phyloP scores from a whole-genome alignment of 129 eudicot genomes.

The Centella asiatica region DNA sequence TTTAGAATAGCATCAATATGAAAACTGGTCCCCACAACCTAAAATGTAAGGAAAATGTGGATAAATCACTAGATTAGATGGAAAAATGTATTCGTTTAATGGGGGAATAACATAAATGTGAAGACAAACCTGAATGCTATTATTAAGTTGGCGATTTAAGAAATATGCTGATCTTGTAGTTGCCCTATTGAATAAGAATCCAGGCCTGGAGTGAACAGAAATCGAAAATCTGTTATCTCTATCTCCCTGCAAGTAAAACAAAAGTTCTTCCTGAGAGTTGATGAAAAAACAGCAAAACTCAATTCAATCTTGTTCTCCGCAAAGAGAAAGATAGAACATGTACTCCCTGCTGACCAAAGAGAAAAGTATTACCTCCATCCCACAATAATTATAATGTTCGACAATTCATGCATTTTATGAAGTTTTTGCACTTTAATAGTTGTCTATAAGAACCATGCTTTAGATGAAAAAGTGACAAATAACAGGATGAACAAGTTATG shows the following conservation, averaged over 20 bases:
- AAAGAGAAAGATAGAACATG: neutral
- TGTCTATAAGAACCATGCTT: no score
- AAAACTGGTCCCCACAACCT: neutral
- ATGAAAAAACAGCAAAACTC: constrained; percentile 15
- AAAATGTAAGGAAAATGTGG: neutral
- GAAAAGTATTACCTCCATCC: neutral
- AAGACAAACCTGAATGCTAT: constrained; percentile 71
- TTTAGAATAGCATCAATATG: neutral
- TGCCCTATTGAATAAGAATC: constrained; percentile 63
- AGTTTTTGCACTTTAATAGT: no score
- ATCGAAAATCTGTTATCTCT: constrained; percentile 63
- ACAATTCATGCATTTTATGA: no score
- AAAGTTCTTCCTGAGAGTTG: constrained; percentile 1
- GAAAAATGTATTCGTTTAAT: neutral
- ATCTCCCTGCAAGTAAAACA: constrained; percentile 56
- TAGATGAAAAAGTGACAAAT: no score
- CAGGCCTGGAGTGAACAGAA: constrained; percentile 90
- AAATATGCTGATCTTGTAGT: constrained; percentile 74
- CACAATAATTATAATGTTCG: no score
- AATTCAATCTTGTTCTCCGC: neutral
- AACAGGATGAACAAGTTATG: no score
- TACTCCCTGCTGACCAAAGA: neutral
- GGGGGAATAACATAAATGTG: neutral
- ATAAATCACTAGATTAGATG: no score
- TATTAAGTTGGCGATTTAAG: constrained; percentile 70